Evolutionary conservation across 176 grass and related monocot genomes (phyloP).

Genomic region (Musa beccarii): DNA sequence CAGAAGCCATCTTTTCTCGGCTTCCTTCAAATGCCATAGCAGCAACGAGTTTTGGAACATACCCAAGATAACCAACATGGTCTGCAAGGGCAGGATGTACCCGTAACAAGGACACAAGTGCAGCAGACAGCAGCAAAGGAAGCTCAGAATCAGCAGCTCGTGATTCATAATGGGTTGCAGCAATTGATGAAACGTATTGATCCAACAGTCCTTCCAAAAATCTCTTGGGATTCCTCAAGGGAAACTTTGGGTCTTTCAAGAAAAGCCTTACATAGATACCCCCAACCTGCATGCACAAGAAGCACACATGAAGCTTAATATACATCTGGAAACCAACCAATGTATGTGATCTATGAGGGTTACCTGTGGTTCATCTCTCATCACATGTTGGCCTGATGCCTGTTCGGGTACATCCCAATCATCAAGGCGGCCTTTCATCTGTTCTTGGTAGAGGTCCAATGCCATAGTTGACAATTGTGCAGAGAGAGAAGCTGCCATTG

Average conservation of each 20-base stretch:
- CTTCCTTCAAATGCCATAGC: conserved; percentile 96
- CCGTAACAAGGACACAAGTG: conserved; percentile 87
- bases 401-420: conserved; percentile 99
- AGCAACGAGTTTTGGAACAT: conserved; percentile 91
- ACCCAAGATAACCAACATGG: conserved; percentile 98
- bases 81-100: conserved; percentile 96
- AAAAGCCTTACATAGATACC: conserved; percentile 98
- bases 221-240: conserved; percentile 96
- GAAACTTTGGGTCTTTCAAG: conserved; percentile 98
- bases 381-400: conserved; percentile 83
- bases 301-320: background rate
- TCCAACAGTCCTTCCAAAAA: conserved; percentile 97
- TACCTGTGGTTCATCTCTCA: conserved; percentile 99
- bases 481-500: conserved; percentile 93
- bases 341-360: background rate
- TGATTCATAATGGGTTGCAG: conserved; percentile 81
- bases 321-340: background rate
- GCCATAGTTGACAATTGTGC: conserved; percentile 91
- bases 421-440: conserved; percentile 87
- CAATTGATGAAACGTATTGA: conserved; percentile 96
- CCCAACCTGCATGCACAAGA: conserved; percentile 59
- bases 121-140: conserved; percentile 85
- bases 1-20: conserved; percentile 77
- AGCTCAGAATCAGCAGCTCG: conserved; percentile 76
- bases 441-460: conserved; percentile 89